Evolutionary conservation across 805 yeast genomes (phyloP), one percentile per base, ranked within the genome.

Genomic region (Naumovozyma dairenensis): DNA sequence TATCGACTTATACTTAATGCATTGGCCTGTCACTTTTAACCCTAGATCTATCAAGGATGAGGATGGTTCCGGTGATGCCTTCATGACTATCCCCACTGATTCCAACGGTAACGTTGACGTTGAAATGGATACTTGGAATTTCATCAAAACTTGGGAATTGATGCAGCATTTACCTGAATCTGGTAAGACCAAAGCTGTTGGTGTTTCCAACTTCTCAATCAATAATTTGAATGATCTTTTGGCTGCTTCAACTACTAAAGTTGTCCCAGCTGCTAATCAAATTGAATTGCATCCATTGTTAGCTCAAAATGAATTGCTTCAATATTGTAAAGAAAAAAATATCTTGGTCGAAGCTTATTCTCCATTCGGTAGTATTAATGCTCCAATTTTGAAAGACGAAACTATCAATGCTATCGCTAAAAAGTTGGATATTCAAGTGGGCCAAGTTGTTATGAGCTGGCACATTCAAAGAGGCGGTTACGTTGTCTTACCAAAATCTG

Each of bases 1-100:
- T 49, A 78, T 84, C 33, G 94, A 84, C 53, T 62, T 84, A 38
- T 76, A 77, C 53, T 66, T 84, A 51, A 69, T 83, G 54, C 94
- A 84, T 59, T 84, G 93, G 93, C 94, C 94, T 5, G 70, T 71
- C 27, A 63, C 79, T 9, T 55, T 71, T 37, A 69, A 54, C 41
- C 57, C 65, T 28, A 65, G 60, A 47, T 61, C 57, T 16, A 59
- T 51, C 29, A 55, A 53, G 32, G 26, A 14, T 8, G 13, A 6
- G 6, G 62, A 60, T 28, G 63, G 60, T 4, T 46, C 52, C 29
- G n/a, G n/a, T n/a, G n/a, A n/a, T n/a, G n/a, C n/a, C n/a, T 45
- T 45, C 16, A 29, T 59, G 33, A 21, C 34, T 9, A 31, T 55
- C 35, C 74, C 75, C 25, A 40, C 44, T 12, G 47, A 47, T 28